These are phyloP conservation scores for Hordeum pubiflorum DNA, from an alignment of 202 grass and related monocot genomes.

Conservation along the genomic window DNA sequence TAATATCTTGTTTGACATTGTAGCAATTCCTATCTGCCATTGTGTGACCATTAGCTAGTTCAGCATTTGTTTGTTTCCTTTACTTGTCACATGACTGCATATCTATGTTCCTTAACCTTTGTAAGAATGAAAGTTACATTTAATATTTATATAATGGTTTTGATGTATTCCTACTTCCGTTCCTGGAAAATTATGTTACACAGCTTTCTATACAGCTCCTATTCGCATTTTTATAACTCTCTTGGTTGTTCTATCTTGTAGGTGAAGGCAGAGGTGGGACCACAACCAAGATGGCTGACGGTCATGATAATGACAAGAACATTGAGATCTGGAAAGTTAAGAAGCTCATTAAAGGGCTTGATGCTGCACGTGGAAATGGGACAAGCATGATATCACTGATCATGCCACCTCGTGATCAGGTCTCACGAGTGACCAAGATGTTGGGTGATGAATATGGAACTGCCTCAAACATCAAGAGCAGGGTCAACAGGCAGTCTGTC, in stretches of 20 bases:
- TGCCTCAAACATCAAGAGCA: constrained; percentile 62
- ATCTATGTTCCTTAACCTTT: neutral
- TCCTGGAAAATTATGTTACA: neutral
- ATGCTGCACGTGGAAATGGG: constrained; percentile 53
- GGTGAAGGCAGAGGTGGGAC: constrained; percentile 14
- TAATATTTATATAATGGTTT: neutral
- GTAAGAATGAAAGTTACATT: neutral
- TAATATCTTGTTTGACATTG: neutral
- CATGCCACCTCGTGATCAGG: constrained; percentile 59
- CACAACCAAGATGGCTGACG: constrained; percentile 23
- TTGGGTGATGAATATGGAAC: constrained; percentile 73
- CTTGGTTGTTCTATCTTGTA: neutral
- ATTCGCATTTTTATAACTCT: neutral
- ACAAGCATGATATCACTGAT: constrained; percentile 72
- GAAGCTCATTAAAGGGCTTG: constrained; percentile 51
- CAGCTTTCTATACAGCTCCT: neutral
- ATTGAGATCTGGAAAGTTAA: constrained; percentile 70
- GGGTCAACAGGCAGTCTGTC: constrained; percentile 62
- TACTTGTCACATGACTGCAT: neutral
- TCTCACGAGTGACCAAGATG: constrained; percentile 51
- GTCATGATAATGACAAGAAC: constrained; percentile 43
- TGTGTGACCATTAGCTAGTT: neutral
- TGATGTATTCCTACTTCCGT: neutral
- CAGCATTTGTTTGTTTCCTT: neutral
- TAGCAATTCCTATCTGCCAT: neutral